Percentiles rank a stretch among this genome's conserved stretches.
phyloP scores from a whole-genome alignment of 1,284 basidiomycete species.

The Apiotrichum gamsii region DNA sequence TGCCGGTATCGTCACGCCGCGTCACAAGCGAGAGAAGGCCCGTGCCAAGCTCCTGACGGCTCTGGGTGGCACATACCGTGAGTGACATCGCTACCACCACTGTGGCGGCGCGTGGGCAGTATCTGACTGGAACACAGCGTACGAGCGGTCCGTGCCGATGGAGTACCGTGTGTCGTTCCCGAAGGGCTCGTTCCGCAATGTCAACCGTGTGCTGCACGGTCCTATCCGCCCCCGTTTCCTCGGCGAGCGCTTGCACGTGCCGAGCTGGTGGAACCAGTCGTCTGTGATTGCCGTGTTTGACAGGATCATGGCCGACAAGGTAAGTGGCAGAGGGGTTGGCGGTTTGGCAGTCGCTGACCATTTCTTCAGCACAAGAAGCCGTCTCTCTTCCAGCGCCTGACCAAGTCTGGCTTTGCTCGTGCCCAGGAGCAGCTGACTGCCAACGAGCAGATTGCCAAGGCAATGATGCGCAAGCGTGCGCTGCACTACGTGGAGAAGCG shows the following conservation, averaged over 20 bases:
- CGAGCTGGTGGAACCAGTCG: slow-evolving; percentile 87
- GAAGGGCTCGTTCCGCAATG: slow-evolving; percentile 56
- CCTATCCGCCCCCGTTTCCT: slow-evolving; percentile 29
- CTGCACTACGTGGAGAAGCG: slow-evolving; percentile 82
- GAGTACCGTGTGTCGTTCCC: slow-evolving; percentile 96
- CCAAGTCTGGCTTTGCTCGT: slow-evolving; percentile 58
- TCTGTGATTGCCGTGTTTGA: slow-evolving; percentile 85
- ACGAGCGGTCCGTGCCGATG: slow-evolving; percentile 37
- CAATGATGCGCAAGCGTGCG: slow-evolving; percentile 60
- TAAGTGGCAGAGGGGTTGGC: slow-evolving; percentile 40
- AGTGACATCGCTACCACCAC: no score
- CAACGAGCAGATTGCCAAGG: slow-evolving; percentile 75
- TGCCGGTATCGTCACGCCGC: slow-evolving; percentile 67
- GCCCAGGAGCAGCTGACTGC: slow-evolving; percentile 65
- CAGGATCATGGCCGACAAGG: slow-evolving; percentile 76
- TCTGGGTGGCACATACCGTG: slow-evolving; percentile 57
- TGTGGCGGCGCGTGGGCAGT: background rate
- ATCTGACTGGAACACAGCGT: background rate
- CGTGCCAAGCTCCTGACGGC: slow-evolving; percentile 67
- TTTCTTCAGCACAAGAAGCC: slow-evolving; percentile 74
- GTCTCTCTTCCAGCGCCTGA: slow-evolving; percentile 76
- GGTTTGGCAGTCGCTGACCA: slow-evolving; percentile 16
- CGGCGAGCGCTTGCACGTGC: slow-evolving; percentile 63
- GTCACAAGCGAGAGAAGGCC: slow-evolving; percentile 77
- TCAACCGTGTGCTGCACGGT: slow-evolving; percentile 35